Evolutionary conservation across 1,139 yeast species (phyloP), one percentile per base, ranked within the genome.

Genomic region (Candida sp.): DNA sequence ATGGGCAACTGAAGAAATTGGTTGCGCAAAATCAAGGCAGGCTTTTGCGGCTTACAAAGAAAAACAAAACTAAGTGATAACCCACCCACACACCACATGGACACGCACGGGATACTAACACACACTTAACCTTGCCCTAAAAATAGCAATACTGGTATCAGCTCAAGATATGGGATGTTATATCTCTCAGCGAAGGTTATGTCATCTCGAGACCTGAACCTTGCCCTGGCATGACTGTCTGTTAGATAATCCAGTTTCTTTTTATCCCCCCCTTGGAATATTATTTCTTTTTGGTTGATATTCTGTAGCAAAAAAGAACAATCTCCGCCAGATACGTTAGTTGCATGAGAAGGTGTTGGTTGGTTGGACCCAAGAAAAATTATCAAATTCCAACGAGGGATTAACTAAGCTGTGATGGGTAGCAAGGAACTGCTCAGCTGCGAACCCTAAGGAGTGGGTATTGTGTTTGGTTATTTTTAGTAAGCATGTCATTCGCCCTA

Each of bases 1-100:
- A 17, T 17, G 9, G n/a, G 35, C 35, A 12, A n/a, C n/a, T 33
- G 41, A 39, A n/a, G 42, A 39, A 39, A 39, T 39, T 26, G 42
- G 42, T 11, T 39, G 42, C 42, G 31, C 42, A 39, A 12, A 39
- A 39, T 26, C 27, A 27, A 22, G 31, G 5, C 25, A 4, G 8
- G 7, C 27, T 39, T 35, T 39, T 39, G 42, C 42, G 38, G 38
- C 38, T 34, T 34, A 34, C 17, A 33, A 33, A 33, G 12, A 33
- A 33, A 31, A 30, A 30, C 11, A 30, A 30, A 7, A 30, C 11
- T 7, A 9, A 3, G 12, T n/a, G 35, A 33, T 33, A 34, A 34
- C 9, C 23, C 23, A 28, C 17, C 17, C 17, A 28, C 31, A 28
- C 31, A 28, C 31, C 31, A 28, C 31, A 34, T 7, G 7, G 8